Percentiles rank a stretch among this genome's conserved stretches.
phyloP scores from a whole-genome alignment of 768 basidiomycete species.

The Russula olivacea region DNA sequence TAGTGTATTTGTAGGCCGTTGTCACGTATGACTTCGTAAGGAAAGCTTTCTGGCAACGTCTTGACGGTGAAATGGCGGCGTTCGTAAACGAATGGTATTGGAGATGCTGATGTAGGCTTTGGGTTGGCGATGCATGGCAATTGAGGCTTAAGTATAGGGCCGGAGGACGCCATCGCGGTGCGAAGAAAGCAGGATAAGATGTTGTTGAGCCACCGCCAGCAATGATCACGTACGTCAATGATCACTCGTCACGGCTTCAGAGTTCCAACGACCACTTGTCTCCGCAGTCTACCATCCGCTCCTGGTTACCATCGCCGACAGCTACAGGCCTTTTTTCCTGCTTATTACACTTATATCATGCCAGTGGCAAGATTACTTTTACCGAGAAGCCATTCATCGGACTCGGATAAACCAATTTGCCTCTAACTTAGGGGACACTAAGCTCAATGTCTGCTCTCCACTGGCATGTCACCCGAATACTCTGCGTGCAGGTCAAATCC shows the following conservation, averaged over 20 bases:
- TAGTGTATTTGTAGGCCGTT: conserved; percentile 28
- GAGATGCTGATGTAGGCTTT: conserved; percentile 24
- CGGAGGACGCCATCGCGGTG: conserved; percentile 15
- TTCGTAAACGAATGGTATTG: conserved; percentile 21
- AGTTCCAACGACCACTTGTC: neutral
- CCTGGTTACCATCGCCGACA: neutral
- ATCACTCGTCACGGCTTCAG: conserved; percentile 10
- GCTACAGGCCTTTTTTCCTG: neutral
- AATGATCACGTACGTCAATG: conserved; percentile 16
- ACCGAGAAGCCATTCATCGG: neutral
- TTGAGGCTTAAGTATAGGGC: conserved; percentile 13
- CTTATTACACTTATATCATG: neutral
- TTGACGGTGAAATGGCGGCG: conserved; percentile 26
- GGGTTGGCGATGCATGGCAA: conserved; percentile 25
- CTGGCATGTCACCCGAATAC: neutral
- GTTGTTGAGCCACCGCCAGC: neutral
- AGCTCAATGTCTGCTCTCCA: neutral
- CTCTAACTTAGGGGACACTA: neutral
- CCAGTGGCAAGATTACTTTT: neutral
- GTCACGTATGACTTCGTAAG: conserved; percentile 24
- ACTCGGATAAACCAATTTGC: neutral
- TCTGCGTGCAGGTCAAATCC: neutral
- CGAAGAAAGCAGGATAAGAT: neutral
- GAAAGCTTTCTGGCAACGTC: conserved; percentile 23
- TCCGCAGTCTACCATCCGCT: neutral